Base-by-base conservation (phyloP, 1,139 yeast genomes). In the Entelexis sorbosivorans region DNA sequence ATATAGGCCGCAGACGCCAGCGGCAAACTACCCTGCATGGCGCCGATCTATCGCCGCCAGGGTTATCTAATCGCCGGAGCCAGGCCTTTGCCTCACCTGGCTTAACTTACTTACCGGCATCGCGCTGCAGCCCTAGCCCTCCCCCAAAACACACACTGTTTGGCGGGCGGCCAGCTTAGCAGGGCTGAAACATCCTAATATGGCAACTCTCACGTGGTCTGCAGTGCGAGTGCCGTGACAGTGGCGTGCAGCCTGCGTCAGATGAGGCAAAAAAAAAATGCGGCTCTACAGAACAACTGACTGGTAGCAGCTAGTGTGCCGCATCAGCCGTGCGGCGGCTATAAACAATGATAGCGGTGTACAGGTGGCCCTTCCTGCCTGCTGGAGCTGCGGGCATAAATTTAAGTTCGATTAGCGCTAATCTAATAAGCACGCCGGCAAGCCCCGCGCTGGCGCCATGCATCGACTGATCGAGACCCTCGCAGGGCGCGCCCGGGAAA, bases 401-500 rank as follows among this genome's bases (percentile, higher is more conserved):
- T 4, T 22, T 22, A 22, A 6, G 24, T 22, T 22, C 24, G 24
- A 22, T 22, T 22, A 22, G 24, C 24, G 6, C 24, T 22, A 22
- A 22, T 22, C 24, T 22, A 22, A 22, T 28, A 28, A 28, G 31
- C 31, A 28, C 31, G 31, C 97, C 80, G 54, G 91, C 75, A 66
- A 97, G 80, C 68, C 91, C 77, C 42, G 93, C 85, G 24, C 79
- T 77, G 43, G 88, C 81, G 68, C 85, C 89, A 82, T 91, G 82
- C 68, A 89, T 97, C 61, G 91, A 83, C 66, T 91, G 97, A 67
- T 89, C 91, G 68, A 97, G 89, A 61, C 98, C 98, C 75, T 72
- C 64, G 61, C 98, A 97, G 32, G 31, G 16, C 6, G 3, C 10
- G 28, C 40, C 9, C n/a, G 2, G 4, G 14, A 5, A 28, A 14